Conservation (phyloP, 2,329 filamentous ascomycete genomes). For the Thelonectria discophora region DNA sequence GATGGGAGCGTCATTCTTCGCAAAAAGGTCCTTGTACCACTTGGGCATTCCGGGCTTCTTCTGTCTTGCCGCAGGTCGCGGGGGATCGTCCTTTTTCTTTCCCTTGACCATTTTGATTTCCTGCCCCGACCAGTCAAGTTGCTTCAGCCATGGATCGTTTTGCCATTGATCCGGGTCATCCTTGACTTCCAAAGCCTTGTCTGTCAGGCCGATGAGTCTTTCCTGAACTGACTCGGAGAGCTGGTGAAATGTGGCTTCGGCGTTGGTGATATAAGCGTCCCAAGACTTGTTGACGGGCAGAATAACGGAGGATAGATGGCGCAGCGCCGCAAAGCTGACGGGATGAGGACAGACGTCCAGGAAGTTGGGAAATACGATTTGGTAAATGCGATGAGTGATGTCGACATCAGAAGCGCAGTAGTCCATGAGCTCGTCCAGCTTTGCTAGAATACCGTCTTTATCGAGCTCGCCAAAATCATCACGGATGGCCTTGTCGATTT, state of each 20-base stretch:
- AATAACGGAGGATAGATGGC: constrained; percentile 93
- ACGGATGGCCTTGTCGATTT: constrained; percentile 87
- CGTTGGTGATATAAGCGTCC: constrained; percentile 83
- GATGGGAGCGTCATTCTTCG: constrained; percentile 73
- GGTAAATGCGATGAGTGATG: constrained; percentile 93
- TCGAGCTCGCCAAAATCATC: constrained; percentile 88
- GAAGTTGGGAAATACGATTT: constrained; percentile 91
- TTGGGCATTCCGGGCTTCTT: constrained; percentile 94
- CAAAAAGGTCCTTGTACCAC: constrained; percentile 94
- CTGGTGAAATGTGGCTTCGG: constrained; percentile 83
- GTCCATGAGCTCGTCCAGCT: constrained; percentile 83
- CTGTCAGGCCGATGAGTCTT: constrained; percentile 75
- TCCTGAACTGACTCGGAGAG: constrained; percentile 81
- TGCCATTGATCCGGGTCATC: constrained; percentile 73
- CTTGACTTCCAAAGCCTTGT: constrained; percentile 81
- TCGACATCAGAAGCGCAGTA: constrained; percentile 96
- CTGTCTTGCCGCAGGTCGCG: constrained; percentile 80
- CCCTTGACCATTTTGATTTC: constrained; percentile 91
- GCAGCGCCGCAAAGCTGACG: constrained; percentile 92
- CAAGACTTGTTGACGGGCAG: constrained; percentile 89
- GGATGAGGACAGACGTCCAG: constrained; percentile 92
- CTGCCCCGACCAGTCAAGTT: constrained; percentile 96
- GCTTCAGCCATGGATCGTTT: constrained; percentile 88
- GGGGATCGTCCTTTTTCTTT: constrained; percentile 85
- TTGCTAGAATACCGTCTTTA: constrained; percentile 72